These are phyloP conservation scores for Alternaria novae-zelandiae DNA, from an alignment of 2,329 filamentous ascomycete genomes.

Conservation along the genomic window DNA sequence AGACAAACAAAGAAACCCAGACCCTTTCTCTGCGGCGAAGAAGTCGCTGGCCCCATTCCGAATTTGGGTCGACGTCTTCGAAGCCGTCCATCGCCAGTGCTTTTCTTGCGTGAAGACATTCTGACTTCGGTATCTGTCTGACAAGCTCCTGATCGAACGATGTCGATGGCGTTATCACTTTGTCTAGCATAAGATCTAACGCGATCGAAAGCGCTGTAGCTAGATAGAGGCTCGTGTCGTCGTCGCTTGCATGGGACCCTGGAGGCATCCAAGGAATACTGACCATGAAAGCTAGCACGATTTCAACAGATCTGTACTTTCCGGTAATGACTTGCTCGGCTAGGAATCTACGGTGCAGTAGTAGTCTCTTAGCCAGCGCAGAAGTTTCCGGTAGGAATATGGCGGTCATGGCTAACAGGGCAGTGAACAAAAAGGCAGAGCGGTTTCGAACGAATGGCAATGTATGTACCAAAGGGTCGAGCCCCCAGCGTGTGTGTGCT, in stretches of 20 bases:
- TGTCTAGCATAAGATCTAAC: slow-evolving; percentile 72
- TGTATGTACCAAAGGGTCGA: slow-evolving; percentile 71
- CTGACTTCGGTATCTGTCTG: slow-evolving; percentile 64
- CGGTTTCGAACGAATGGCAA: slow-evolving; percentile 69
- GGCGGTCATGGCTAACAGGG: slow-evolving; percentile 71
- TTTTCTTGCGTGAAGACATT: slow-evolving; percentile 71
- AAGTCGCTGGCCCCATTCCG: slow-evolving; percentile 66
- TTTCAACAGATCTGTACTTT: slow-evolving; percentile 73
- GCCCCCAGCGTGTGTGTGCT: slow-evolving; percentile 75
- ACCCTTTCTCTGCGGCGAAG: slow-evolving; percentile 70
- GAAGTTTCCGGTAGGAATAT: slow-evolving; percentile 70
- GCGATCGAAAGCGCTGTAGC: slow-evolving; percentile 73
- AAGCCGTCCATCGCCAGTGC: slow-evolving; percentile 74
- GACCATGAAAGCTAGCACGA: slow-evolving; percentile 76
- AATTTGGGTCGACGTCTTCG: slow-evolving; percentile 65
- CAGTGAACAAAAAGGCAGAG: slow-evolving; percentile 75
- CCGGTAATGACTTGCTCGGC: slow-evolving; percentile 67
- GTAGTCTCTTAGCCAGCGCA: slow-evolving; percentile 69
- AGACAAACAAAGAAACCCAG: slow-evolving; percentile 75
- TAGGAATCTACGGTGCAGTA: slow-evolving; percentile 67
- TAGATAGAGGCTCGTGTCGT: slow-evolving; percentile 75
- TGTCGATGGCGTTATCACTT: slow-evolving; percentile 66
- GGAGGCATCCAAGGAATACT: slow-evolving; percentile 79
- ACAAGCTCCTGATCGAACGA: slow-evolving; percentile 55
- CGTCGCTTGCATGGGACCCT: slow-evolving; percentile 70